Evolutionary conservation across 331 rosid genomes (phyloP), one percentile per base, ranked within the genome.

Genomic region (Malus hybrid): DNA sequence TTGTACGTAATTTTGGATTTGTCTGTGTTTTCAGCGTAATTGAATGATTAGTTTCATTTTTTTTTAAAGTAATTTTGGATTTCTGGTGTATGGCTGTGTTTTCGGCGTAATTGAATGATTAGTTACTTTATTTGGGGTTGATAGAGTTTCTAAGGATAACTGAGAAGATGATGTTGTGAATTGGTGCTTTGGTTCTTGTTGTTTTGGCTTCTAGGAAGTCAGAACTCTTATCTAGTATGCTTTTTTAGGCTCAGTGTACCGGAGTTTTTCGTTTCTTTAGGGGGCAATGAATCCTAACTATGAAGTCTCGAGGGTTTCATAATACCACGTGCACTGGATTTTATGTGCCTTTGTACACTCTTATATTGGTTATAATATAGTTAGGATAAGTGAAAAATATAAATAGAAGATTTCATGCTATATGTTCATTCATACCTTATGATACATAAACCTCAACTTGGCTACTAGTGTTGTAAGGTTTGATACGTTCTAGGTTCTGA

Each of bases 171-270:
- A 63, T 16, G 33, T 28, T 64, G 46, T 3, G 28, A 62, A 74
- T 48, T 76, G 44, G 62, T n/a, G 65, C 65, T 57, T 76, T 65
- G 46, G 68, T 69, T 61, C 13, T 20, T 66, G 2, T 7, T 46
- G 7, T 72, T 76, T 73, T 28, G 82, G 77, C 73, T 82, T 82
- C 56, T 61, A 75, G 63, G 65, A 29, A 19, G 67, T 73, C 34
- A 64, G 28, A 44, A 36, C 28, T 44, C 20, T 44, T 77, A 2
- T 39, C 22, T 7, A 28, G 54, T 69, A 72, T 73, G 52, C 73
- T 63, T 81, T 69, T 18, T 31, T 67, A 46, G 79, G 75, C 57
- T 68, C n/a, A 62, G 52, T 67, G 56, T 16, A 32, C 36, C 19
- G 64, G 60, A 66, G 75, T 62, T 28, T 48, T 32, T 67, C 6